phyloP scores from a whole-genome alignment of 768 basidiomycete species.

The Nidularia pulvinata region DNA sequence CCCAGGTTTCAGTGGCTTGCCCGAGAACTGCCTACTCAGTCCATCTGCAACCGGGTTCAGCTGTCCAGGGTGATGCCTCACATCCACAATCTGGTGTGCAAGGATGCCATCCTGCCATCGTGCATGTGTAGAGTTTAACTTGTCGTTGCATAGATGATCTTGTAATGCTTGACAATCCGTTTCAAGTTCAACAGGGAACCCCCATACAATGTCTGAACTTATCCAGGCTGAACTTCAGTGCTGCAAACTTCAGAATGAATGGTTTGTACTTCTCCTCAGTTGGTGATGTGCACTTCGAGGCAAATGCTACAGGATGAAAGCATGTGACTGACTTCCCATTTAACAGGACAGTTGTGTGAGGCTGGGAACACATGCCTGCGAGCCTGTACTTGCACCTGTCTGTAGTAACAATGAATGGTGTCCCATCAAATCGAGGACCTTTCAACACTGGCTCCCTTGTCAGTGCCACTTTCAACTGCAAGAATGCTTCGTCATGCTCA shows the following conservation, averaged over 20 bases:
- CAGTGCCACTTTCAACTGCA: conserved; percentile 17
- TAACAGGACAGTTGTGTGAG: conserved; percentile 4
- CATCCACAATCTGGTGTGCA: conserved; percentile 10
- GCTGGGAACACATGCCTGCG: conserved; percentile 19
- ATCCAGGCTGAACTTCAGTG: conserved; percentile 6
- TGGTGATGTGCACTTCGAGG: conserved; percentile 28
- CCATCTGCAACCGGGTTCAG: conserved; percentile 22
- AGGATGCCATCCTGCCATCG: conserved; percentile 24
- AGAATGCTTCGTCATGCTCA: conserved; percentile 21
- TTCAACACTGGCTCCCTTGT: conserved; percentile 18
- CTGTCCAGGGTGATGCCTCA: conserved; percentile 14
- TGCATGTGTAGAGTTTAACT: conserved; percentile 17
- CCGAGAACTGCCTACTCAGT: conserved; percentile 16
- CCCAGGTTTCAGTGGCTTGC: neutral
- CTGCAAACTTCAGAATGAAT: conserved; percentile 27
- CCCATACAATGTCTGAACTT: conserved; percentile 14
- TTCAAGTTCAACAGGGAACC: conserved; percentile 19
- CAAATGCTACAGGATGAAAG: conserved; percentile 26
- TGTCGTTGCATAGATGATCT: conserved; percentile 17
- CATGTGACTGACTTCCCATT: conserved; percentile 9
- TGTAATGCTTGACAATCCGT: conserved; percentile 26
- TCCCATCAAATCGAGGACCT: conserved; percentile 19
- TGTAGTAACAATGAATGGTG: conserved; percentile 26
- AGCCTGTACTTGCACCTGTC: conserved; percentile 27
- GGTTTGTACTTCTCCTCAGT: conserved; percentile 25